Evolutionary conservation across 306 rosid genomes (phyloP).

Genomic region (Acacia crassicarpa): DNA sequence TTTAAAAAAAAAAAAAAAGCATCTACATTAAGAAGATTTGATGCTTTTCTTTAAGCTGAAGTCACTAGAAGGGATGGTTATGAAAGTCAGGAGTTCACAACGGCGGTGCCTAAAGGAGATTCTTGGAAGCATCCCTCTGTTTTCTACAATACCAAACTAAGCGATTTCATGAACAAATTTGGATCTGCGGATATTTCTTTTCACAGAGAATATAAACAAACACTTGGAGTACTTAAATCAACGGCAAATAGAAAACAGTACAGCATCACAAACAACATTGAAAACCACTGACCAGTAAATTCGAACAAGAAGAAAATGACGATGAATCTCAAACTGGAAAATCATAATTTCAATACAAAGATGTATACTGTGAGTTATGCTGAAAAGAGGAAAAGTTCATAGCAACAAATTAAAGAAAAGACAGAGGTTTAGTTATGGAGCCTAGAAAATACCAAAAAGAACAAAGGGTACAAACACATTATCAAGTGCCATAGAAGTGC

Average conservation of each 20-base stretch:
- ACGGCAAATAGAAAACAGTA: neutral
- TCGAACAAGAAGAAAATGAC: neutral
- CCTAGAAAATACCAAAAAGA: neutral
- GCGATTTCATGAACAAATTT: constrained; percentile 27
- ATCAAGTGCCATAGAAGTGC: neutral
- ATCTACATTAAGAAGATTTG: neutral
- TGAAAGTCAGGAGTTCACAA: constrained; percentile 29
- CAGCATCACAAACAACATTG: neutral
- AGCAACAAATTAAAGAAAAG: constrained; percentile 11
- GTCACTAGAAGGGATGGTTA: constrained; percentile 36
- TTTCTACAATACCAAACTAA: constrained; percentile 33
- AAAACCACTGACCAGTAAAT: neutral
- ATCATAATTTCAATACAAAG: neutral
- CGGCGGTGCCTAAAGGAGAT: constrained; percentile 29
- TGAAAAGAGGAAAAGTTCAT: neutral
- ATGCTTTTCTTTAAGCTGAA: constrained; percentile 58
- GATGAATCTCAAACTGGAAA: neutral
- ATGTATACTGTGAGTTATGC: neutral
- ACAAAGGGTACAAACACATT: neutral
- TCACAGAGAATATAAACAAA: neutral
- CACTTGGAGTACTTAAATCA: neutral
- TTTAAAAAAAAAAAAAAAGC: neutral
- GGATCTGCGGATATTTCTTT: constrained; percentile 9
- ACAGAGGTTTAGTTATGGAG: neutral
- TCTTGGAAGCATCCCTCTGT: constrained; percentile 23